Percentiles rank a stretch among this genome's conserved stretches.
Conservation (phyloP, 208 protist genomes). For the Leishmania martiniquensis region DNA sequence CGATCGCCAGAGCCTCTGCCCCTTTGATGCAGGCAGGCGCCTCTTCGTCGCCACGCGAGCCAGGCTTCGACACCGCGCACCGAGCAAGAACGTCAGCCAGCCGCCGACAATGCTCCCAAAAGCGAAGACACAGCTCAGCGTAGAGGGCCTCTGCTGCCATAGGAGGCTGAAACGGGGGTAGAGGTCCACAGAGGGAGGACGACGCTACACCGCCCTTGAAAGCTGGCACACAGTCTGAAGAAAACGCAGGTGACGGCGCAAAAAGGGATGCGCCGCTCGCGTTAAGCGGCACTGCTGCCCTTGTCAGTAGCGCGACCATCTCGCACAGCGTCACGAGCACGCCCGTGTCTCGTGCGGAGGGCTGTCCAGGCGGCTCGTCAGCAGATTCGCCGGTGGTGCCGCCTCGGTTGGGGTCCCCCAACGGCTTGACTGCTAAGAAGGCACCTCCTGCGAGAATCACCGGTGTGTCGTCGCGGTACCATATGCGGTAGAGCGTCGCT, state of each 20-base stretch:
- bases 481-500: slow-evolving; percentile 3
- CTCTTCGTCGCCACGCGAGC: neutral
- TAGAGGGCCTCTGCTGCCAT: neutral
- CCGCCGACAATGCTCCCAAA: neutral
- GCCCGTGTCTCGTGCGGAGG: neutral
- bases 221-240: neutral
- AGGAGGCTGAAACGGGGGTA: neutral
- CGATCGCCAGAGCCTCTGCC: neutral
- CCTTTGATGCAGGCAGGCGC: neutral
- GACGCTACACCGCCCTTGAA: neutral
- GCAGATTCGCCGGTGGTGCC: neutral
- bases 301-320: neutral
- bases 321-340: neutral
- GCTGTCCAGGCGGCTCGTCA: neutral
- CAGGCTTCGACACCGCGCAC: neutral
- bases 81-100: neutral
- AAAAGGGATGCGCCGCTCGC: neutral
- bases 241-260: neutral
- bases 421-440: neutral
- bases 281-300: neutral
- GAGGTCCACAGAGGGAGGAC: neutral
- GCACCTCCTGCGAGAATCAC: neutral
- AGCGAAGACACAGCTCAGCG: neutral
- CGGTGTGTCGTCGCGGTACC: slow-evolving; percentile 10
- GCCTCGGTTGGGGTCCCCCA: neutral